Percentiles rank a stretch among this genome's conserved stretches.
Evolutionary conservation across 2,329 filamentous ascomycete genomes (phyloP).

Genomic region (Knoxdaviesia proteae): DNA sequence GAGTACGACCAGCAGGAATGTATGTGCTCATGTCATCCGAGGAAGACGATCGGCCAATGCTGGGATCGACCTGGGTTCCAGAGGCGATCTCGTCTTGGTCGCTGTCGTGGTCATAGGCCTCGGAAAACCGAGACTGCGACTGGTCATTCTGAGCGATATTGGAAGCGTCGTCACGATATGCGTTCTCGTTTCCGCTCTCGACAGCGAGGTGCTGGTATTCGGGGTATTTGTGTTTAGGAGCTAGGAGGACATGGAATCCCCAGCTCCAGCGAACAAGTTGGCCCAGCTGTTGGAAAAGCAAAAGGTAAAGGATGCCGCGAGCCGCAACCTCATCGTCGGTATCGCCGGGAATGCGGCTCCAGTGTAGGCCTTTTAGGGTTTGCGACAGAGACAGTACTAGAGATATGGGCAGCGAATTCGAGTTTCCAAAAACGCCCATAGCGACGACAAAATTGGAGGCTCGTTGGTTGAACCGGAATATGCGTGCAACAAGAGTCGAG

Average conservation of each 20-base stretch:
- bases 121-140: no score
- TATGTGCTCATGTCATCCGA: conserved; percentile 25
- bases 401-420: conserved; percentile 92
- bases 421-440: conserved; percentile 96
- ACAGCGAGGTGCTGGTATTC: conserved; percentile 35
- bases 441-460: conserved; percentile 88
- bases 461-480: conserved; percentile 65
- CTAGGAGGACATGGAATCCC: conserved; percentile 90
- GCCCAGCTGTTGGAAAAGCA: conserved; percentile 95
- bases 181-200: conserved; percentile 25
- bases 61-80: no score
- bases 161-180: conserved; percentile 10
- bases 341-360: conserved; percentile 76
- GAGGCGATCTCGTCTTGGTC: no score
- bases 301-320: conserved; percentile 78
- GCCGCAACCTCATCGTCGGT: conserved; percentile 91
- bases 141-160: no score
- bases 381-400: conserved; percentile 85
- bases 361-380: conserved; percentile 79
- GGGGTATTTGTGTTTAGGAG: conserved; percentile 54
- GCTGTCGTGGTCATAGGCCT: no score
- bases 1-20: conserved; percentile 34
- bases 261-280: conserved; percentile 94
- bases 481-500: conserved; percentile 46
- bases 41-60: background rate